Conservation (phyloP, 148 eudicot genomes). For the Spergularia bocconei region DNA sequence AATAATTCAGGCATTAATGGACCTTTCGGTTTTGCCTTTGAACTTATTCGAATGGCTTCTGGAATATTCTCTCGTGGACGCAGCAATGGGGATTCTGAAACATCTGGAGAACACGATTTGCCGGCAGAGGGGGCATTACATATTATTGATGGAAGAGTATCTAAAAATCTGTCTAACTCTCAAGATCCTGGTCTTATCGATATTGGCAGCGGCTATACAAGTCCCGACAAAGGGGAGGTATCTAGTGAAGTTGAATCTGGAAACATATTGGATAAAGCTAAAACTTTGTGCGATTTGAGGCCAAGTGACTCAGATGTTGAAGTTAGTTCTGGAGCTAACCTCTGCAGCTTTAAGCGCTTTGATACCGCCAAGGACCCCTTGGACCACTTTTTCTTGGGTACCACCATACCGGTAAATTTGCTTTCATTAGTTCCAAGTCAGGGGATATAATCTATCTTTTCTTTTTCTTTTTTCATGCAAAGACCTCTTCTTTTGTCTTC, state of each 20-base stretch:
- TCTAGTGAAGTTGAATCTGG: conserved; percentile 27
- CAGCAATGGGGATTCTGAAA: conserved; percentile 40
- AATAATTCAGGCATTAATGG: conserved; percentile 57
- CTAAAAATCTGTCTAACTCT: conserved; percentile 34
- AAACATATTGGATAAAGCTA: conserved; percentile 35
- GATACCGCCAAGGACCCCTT: conserved; percentile 81
- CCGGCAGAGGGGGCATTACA: conserved; percentile 31
- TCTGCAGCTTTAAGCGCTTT: conserved; percentile 69
- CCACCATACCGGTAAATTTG: conserved; percentile 48
- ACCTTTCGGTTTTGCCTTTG: conserved; percentile 72
- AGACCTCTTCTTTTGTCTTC: no score
- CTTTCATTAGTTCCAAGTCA: not conserved
- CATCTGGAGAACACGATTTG: conserved; percentile 39
- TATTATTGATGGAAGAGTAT: conserved; percentile 32
- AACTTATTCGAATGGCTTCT: conserved; percentile 68
- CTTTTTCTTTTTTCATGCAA: no score
- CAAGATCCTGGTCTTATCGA: conserved; percentile 39
- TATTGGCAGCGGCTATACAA: conserved; percentile 25
- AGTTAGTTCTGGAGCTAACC: conserved; percentile 24
- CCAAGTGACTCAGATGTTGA: conserved; percentile 24
- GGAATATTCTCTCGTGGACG: conserved; percentile 79
- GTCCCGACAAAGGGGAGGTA: conserved; percentile 31
- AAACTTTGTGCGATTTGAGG: conserved; percentile 37
- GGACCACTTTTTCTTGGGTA: conserved; percentile 72
- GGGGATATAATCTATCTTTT: no score